A percentile compares a stretch with the other conserved stretches of the same genome.
Conservation (phyloP, 1,139 yeast genomes). For the Protomyces arabidopsidicola region DNA sequence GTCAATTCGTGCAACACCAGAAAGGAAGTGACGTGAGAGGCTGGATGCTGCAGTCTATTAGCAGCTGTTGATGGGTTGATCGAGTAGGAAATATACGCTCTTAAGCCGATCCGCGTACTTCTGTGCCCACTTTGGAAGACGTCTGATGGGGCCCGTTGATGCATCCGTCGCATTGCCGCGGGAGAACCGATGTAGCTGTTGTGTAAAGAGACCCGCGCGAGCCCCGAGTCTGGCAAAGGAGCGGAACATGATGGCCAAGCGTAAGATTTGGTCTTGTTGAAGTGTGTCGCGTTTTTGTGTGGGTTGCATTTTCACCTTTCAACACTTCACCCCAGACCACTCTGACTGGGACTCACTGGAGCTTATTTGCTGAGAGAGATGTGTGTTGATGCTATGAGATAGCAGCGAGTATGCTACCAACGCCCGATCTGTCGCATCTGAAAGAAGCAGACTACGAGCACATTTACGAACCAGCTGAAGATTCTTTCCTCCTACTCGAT, state of each 20-base stretch:
- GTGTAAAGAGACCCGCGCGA: not conserved
- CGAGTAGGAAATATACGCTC: not conserved
- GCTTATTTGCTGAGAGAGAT: not conserved
- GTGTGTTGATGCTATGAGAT: not conserved
- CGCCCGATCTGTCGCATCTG: conserved; percentile 29
- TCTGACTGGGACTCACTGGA: not conserved
- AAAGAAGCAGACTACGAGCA: conserved; percentile 21
- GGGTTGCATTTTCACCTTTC: not conserved
- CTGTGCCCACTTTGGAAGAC: conserved; percentile 11
- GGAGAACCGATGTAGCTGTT: not conserved
- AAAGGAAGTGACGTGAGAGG: conserved; percentile 18
- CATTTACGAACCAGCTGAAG: conserved; percentile 32
- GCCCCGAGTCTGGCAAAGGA: not conserved
- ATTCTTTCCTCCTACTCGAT: conserved; percentile 30
- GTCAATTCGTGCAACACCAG: conserved; percentile 25
- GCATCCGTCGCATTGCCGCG: not conserved
- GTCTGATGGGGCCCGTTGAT: not conserved
- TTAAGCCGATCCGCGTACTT: conserved; percentile 20
- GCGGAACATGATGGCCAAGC: not conserved
- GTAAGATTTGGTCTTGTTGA: not conserved
- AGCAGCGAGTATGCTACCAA: conserved; percentile 27
- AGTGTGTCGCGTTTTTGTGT: not conserved
- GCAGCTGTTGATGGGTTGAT: not conserved
- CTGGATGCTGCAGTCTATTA: conserved; percentile 3
- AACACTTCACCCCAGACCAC: not conserved